These are phyloP conservation scores for Saitoella complicata DNA, from an alignment of 805 yeast species.

Conservation along the genomic window DNA sequence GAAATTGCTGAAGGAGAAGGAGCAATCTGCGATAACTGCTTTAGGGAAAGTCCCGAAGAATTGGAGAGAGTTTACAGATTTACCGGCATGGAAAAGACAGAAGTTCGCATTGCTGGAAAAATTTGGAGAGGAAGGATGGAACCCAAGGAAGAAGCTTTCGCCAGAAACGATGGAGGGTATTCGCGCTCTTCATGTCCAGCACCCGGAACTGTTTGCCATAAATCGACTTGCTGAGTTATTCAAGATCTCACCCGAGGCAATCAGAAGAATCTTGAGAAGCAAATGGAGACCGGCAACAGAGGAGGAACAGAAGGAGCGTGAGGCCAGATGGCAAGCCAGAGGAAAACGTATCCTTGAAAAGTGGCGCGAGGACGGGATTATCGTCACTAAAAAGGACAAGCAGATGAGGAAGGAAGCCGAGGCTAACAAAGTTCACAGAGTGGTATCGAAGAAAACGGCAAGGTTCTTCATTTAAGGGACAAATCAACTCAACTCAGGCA, in stretches of 20 bases:
- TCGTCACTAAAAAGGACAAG: not conserved
- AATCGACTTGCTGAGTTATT: slow-evolving; percentile 44
- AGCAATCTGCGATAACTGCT: too few species aligned
- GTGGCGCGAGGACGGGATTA: slow-evolving; percentile 7
- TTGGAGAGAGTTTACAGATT: slow-evolving; percentile 28
- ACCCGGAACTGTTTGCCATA: slow-evolving; percentile 44
- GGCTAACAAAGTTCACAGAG: not conserved
- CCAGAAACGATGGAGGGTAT: slow-evolving; percentile 55
- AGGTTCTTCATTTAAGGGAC: not conserved
- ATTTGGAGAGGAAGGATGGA: slow-evolving; percentile 43
- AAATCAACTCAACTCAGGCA: not conserved
- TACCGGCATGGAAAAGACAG: slow-evolving; percentile 60
- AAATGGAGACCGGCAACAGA: slow-evolving; percentile 53
- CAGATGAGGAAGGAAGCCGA: not conserved
- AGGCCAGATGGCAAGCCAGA: slow-evolving; percentile 38
- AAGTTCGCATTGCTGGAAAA: slow-evolving; percentile 47
- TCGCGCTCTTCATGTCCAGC: slow-evolving; percentile 30
- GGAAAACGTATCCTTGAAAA: slow-evolving; percentile 19
- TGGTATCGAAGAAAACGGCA: not conserved
- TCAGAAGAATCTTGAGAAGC: slow-evolving; percentile 61
- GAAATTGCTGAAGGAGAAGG: too few species aligned
- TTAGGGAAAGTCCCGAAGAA: slow-evolving; percentile 26
- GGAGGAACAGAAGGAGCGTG: slow-evolving; percentile 28
- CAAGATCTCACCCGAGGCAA: slow-evolving; percentile 63
- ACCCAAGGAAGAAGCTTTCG: slow-evolving; percentile 49